A percentile compares a stretch with the other conserved stretches of the same genome.
phyloP scores from a whole-genome alignment of 176 grass and related monocot genomes.

The Otatea glauca region DNA sequence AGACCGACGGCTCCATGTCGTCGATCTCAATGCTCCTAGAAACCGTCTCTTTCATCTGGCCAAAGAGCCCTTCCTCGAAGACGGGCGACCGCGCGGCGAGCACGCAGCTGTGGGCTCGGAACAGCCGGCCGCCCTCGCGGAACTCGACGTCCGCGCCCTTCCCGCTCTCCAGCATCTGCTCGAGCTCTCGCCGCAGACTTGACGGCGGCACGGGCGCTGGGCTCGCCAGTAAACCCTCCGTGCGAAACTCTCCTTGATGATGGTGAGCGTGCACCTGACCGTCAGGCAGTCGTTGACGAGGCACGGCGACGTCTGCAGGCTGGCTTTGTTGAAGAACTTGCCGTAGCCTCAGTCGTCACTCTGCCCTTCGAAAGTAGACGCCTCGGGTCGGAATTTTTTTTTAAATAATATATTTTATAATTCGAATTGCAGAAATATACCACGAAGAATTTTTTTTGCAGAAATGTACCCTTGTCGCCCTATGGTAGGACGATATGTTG shows the following conservation, averaged over 20 bases:
- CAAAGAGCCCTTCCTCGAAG: no score
- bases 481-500: no score
- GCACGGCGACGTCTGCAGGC: not conserved
- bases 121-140: not conserved
- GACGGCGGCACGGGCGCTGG: not conserved
- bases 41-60: no score
- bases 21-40: not conserved
- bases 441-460: no score
- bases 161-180: not conserved
- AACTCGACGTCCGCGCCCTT: not conserved
- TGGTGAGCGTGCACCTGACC: not conserved
- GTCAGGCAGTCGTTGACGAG: not conserved
- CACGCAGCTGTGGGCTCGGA: conserved; percentile 7
- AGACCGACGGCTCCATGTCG: conserved; percentile 21
- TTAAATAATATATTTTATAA: no score
- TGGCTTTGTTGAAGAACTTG: not conserved
- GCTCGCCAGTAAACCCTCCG: no score
- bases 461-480: no score
- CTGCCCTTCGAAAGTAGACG: not conserved
- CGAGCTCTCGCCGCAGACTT: not conserved
- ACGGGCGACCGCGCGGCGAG: not conserved
- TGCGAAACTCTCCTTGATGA: not conserved
- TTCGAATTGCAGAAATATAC: no score
- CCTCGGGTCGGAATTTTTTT: no score
- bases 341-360: not conserved